Percentiles rank a stretch among this genome's conserved stretches.
phyloP scores from a whole-genome alignment of 1,284 basidiomycete genomes.

The Marasmius tenuissimus region DNA sequence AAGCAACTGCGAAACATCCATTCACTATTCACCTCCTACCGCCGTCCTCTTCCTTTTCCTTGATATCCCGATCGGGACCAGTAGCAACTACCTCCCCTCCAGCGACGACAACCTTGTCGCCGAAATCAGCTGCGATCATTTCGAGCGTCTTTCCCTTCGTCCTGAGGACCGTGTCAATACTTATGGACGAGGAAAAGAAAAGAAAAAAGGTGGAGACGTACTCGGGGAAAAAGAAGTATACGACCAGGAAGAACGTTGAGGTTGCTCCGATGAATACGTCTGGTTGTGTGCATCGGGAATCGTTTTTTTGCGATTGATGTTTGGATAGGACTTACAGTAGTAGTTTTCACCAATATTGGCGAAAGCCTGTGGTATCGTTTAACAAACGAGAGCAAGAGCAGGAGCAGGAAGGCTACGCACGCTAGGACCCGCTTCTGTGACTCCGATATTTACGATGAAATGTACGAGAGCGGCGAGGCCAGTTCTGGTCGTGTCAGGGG shows the following conservation, averaged over 20 bases:
- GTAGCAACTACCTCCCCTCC: background rate
- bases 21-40: too few species aligned
- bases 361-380: conserved; percentile 8
- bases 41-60: too few species aligned
- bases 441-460: conserved; percentile 17
- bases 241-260: conserved; percentile 7
- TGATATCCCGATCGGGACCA: too few species aligned
- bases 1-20: too few species aligned
- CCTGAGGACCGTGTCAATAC: background rate
- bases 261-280: conserved; percentile 18
- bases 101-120: conserved; percentile 11
- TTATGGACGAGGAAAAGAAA: background rate
- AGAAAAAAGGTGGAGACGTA: background rate
- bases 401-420: background rate
- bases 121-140: conserved; percentile 17
- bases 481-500: conserved; percentile 1
- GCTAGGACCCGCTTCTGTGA: conserved; percentile 17
- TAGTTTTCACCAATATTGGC: conserved; percentile 17
- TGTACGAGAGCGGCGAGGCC: conserved; percentile 15
- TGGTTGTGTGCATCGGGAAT: background rate
- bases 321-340: conserved; percentile 12
- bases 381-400: background rate
- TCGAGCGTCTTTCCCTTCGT: conserved; percentile 18
- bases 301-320: background rate
- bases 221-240: conserved; percentile 17